Base-by-base conservation (phyloP, 345 rosid species). In the Hypericum androsaemum region DNA sequence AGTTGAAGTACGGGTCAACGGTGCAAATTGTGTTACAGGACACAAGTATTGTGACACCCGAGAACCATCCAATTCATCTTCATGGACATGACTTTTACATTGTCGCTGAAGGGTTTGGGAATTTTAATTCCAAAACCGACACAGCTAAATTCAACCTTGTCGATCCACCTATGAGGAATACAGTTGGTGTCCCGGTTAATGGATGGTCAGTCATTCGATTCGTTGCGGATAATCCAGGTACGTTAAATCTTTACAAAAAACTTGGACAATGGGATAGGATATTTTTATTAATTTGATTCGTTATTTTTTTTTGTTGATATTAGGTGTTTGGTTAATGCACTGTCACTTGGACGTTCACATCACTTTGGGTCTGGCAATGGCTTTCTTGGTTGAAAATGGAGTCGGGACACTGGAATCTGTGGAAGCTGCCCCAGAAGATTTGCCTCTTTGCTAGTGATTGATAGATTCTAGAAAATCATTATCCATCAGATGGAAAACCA, bases 141-240 rank as follows among this genome's bases (percentile, higher is more conserved):
- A 36, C 73, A 10, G 63, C 80, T 0, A 92, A 88, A 65, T 88
- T 88, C 64, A 92, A 92, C 45, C 83, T 92, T 3, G 77, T 75
- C 8, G 97, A 92, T 71, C 98, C 98, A 8, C 98, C 98, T 0
- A 67, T 78, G 46, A 77, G 97, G 63, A 92, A 92, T 71, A 92
- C 98, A 1, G 88, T 68, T 39, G 80, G 74, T 13, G 90, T 92
- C 38, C 86, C 95, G 5, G 70, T 58, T 5, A 80, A 75, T 51
- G 97, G 98, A 37, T 92, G 98, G 98, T 72, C 95, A 0, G 98
- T 88, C 53, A 83, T 88, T 39, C 64, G 98, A 78, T 88, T 92
- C 59, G 88, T 92, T 1, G 95, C 97, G 0, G 95, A 92, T 57
- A 92, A 92, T 70, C 98, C 96, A 42, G 98, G 98, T 90, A 71